A percentile compares a stretch with the other conserved stretches of the same genome.
Conservation (phyloP, 768 basidiomycete genomes). For the Nidula microcarpa region DNA sequence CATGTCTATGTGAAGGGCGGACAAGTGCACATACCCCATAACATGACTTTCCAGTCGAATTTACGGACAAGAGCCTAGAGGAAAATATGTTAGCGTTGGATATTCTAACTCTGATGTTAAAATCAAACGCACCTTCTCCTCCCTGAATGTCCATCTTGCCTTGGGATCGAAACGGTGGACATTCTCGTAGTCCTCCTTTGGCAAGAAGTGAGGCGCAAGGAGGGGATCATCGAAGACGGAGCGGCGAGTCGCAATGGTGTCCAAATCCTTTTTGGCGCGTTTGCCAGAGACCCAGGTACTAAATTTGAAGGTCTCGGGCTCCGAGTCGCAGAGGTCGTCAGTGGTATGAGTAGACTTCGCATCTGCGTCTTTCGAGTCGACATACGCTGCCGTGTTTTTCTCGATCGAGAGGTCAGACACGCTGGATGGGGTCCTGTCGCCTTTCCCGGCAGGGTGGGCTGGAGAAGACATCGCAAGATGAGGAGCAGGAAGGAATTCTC, state of each 20-base stretch:
- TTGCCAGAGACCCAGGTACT: slow-evolving; percentile 28
- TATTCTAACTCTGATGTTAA: not conserved
- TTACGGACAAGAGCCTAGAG: slow-evolving; percentile 51
- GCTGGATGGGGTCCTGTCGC: no score
- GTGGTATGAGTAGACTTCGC: no score
- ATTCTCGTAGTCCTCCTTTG: slow-evolving; percentile 51
- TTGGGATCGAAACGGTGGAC: slow-evolving; percentile 52
- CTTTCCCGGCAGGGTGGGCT: no score
- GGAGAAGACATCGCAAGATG: no score
- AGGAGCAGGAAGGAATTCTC: no score
- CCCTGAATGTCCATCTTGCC: slow-evolving; percentile 57
- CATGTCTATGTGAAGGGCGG: no score
- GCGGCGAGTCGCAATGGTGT: slow-evolving; percentile 42
- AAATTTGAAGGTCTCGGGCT: slow-evolving; percentile 31
- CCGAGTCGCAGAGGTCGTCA: slow-evolving; percentile 27
- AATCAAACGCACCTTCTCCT: slow-evolving; percentile 37
- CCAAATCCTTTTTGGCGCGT: slow-evolving; percentile 20
- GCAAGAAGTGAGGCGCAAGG: slow-evolving; percentile 45
- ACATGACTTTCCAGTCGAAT: slow-evolving; percentile 61
- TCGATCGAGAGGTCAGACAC: no score
- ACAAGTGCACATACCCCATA: slow-evolving; percentile 27
- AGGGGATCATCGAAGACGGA: slow-evolving; percentile 51
- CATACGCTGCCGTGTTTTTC: no score
- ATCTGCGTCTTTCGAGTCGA: no score
- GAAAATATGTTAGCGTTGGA: slow-evolving; percentile 29